Base-by-base conservation (phyloP, 805 yeast genomes). In the Barnettozyma californica region DNA sequence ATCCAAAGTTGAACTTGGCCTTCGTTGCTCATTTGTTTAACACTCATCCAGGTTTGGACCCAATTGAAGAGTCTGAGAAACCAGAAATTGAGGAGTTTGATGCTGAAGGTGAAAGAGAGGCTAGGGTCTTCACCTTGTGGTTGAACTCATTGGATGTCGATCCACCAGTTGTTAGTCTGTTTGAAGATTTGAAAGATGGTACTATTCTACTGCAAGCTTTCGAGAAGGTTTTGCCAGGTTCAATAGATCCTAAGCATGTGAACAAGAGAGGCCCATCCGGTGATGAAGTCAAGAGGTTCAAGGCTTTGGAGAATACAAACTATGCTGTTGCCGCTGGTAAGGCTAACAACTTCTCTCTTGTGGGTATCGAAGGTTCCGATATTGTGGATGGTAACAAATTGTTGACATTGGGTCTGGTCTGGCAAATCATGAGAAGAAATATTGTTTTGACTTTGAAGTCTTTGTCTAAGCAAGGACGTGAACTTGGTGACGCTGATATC, bases 71-170 rank as follows among this genome's bases (percentile, higher is more conserved):
- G 69, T 75, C 73, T 50, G 97, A 92, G 67, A 85, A 83, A 59
- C 87, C 94, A 26, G 98, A 91, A 65, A 88, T 94, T 58, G 99
- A 94, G 72, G 98, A 89, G 58, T 94, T 94, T 62, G 99, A 94
- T 66, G 99, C 99, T 23, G 99, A 94, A 71, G 99, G 99, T 54
- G 99, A 94, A 71, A 87, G 99, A 71, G 99, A 94, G 72, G 99
- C 99, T 3, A 81, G 99, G 68, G 99, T 94, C 11, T 94, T 94
- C 71, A 94, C 99, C 6, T 73, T 94, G 62, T 94, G 99, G 99
- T 80, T 94, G 64, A 94, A 94, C 70, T 89, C 97, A 1, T 77
- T 94, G 60, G 98, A 94, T 57, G 98, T 94, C 14, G 94, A 91
- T 54, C 97, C 98, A 25, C 87, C 97, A 23, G 92, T 94, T 51